Evolutionary conservation across 2,329 filamentous ascomycete species (phyloP).

Genomic region (Fusarium burgessii): DNA sequence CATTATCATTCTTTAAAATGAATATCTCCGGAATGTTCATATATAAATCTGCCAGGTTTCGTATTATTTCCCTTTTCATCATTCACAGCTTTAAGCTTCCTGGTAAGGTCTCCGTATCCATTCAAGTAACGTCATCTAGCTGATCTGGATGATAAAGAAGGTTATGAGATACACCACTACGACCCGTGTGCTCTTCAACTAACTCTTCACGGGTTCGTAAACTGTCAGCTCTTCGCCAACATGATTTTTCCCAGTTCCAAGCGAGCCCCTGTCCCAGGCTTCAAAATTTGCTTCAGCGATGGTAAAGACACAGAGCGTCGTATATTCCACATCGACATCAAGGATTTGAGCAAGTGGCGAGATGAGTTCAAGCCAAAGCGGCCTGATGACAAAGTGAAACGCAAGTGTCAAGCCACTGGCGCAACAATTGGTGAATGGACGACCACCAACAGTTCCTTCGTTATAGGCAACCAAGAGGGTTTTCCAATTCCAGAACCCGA

Average conservation of each 20-base stretch:
- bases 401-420: not conserved
- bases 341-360: constrained; percentile 17
- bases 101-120: constrained; percentile 1
- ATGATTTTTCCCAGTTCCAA: not conserved
- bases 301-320: not conserved
- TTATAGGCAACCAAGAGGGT: not conserved
- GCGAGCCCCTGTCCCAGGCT: not conserved
- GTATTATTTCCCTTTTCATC: not conserved
- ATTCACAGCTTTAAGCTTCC: not conserved
- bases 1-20: not conserved
- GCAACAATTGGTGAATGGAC: not conserved
- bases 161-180: not conserved
- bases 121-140: not conserved
- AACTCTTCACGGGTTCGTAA: not conserved
- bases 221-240: not conserved
- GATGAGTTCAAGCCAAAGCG: not conserved
- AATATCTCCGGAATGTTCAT: not conserved
- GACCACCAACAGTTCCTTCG: not conserved
- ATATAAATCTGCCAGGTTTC: not conserved
- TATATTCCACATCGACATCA: constrained; percentile 17
- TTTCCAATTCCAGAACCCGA: not conserved
- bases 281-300: constrained; percentile 15
- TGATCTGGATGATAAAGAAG: not conserved
- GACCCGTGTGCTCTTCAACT: not conserved
- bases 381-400: not conserved